Conservation (phyloP, 768 basidiomycete species). For the Baorangia bicolor region DNA sequence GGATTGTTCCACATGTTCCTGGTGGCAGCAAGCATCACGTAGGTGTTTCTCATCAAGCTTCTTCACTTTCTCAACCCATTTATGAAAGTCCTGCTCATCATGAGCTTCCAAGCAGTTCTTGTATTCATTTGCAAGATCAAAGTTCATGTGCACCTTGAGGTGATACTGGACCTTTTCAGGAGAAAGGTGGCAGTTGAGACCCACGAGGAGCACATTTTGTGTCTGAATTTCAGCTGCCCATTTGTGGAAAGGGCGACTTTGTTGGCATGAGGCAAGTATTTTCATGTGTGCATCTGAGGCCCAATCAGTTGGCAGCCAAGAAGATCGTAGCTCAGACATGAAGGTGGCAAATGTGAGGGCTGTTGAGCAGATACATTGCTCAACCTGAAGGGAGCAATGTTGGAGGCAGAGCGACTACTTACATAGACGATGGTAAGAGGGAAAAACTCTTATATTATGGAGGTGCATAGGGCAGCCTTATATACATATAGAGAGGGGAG, state of each 20-base stretch:
- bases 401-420: no score
- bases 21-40: no score
- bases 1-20: no score
- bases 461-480: no score
- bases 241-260: not conserved
- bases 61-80: not conserved
- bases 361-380: no score
- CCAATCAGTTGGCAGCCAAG: constrained; percentile 4
- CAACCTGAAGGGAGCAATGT: no score
- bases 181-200: not conserved
- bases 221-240: no score
- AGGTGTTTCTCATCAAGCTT: no score
- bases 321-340: not conserved
- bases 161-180: not conserved
- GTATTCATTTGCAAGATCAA: not conserved
- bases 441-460: no score
- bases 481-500: no score
- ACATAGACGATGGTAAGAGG: no score
- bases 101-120: not conserved
- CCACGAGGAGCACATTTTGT: not conserved
- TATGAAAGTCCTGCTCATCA: not conserved
- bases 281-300: not conserved
- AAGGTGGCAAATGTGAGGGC: not conserved
- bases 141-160: not conserved
- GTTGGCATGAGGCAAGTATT: not conserved